A percentile compares a stretch with the other conserved stretches of the same genome.
Evolutionary conservation across 2,329 filamentous ascomycete genomes (phyloP).

Genomic region (Aspergillus sp.): DNA sequence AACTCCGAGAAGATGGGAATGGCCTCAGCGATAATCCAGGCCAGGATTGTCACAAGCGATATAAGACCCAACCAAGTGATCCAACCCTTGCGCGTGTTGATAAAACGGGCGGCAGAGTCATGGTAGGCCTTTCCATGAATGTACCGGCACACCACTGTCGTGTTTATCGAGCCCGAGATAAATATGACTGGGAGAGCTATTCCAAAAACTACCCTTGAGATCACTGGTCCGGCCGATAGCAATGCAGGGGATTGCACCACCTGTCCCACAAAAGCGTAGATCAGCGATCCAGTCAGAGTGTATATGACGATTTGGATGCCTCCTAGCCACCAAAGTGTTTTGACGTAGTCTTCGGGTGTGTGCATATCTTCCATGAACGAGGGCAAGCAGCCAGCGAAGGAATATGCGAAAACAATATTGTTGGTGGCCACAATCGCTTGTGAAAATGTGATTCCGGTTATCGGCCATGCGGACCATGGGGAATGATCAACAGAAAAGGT

Average conservation of each 20-base stretch:
- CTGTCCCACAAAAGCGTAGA: conserved; percentile 29
- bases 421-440: conserved; percentile 26
- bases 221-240: conserved; percentile 19
- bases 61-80: conserved; percentile 18
- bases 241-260: conserved; percentile 29
- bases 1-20: conserved; percentile 23
- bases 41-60: conserved; percentile 12
- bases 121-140: conserved; percentile 19
- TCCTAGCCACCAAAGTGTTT: conserved; percentile 10
- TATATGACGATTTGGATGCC: conserved; percentile 9
- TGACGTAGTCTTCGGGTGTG: conserved; percentile 7
- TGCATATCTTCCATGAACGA: conserved; percentile 15
- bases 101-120: conserved; percentile 14
- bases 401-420: conserved; percentile 37
- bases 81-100: conserved; percentile 21
- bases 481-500: conserved; percentile 11
- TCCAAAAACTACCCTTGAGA: conserved; percentile 7
- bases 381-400: conserved; percentile 29
- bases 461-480: conserved; percentile 18
- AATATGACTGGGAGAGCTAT: conserved; percentile 13
- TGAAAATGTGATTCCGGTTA: conserved; percentile 21
- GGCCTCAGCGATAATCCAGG: conserved; percentile 21
- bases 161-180: conserved; percentile 22
- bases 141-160: conserved; percentile 19
- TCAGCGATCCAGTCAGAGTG: conserved; percentile 12